Evolutionary conservation across 2,329 filamentous ascomycete species (phyloP), one percentile per base, ranked within the genome.

Genomic region (Teratosphaeria gauchensis): DNA sequence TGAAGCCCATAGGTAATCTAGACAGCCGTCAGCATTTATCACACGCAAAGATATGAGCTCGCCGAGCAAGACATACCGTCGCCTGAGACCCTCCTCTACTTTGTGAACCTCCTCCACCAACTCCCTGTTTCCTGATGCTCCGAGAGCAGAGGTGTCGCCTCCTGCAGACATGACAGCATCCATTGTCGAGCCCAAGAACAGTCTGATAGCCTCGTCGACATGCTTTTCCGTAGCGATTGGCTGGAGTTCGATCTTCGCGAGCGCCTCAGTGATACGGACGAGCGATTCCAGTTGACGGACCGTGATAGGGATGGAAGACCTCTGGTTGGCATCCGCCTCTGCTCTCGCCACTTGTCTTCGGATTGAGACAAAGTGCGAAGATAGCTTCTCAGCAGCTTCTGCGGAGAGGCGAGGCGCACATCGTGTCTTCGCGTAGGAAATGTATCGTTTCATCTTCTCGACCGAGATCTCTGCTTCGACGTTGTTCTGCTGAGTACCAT

Each of bases 181-280:
- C 94, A 99, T 97, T 59, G 94, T 99, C 3, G 87, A 92, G 64
- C 92, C 94, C 32, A 99, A 79, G 85, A 99, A 99, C 16, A 99
- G 82, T 0, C 94, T 87, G 68, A 99, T 99, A 2, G 94, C 94
- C 77, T 99, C 94, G 69, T 99, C 92, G 56, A 99, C 94, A 70
- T 99, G 94, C 53, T 84, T 81, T 73, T 96, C 92, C 0, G 88
- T 92, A 1, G 92, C 94, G 51, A 96, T 81, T 3, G 92, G 87
- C 0, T 88, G 90, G 8, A 99, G 82, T 0, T 88, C 86, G 51
- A 99, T 80, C 74, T 99, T 99, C 58, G 94, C 94, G 1, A 99
- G 83, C 0, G 94, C 91, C 73, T 99, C 94, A 2, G 92, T 95
- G 69, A 99, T 97, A 72, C 94, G 92, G 63, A 97, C 89, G 65